Conservation (phyloP, 164 flowering plant species). For the Chloranthus sessilifolius region DNA sequence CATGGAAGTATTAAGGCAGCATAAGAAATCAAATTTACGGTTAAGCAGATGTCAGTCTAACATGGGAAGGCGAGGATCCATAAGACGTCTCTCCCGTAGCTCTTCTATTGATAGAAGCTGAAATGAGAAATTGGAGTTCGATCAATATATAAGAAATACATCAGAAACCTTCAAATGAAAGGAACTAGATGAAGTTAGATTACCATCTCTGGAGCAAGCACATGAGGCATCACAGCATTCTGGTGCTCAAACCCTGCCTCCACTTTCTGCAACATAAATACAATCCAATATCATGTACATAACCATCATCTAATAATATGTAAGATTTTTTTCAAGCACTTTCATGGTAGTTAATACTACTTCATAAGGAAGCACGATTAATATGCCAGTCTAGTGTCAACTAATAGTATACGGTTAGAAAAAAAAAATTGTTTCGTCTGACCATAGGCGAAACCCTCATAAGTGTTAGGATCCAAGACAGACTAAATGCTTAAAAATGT, state of each 20-base stretch:
- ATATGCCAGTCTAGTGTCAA: too few relatives aligned
- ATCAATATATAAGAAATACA: neutral
- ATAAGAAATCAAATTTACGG: neutral
- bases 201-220: constrained; percentile 80
- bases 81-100: constrained; percentile 64
- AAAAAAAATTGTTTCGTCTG: too few relatives aligned
- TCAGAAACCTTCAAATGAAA: neutral
- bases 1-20: too few relatives aligned
- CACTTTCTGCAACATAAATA: constrained; percentile 53
- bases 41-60: constrained; percentile 13
- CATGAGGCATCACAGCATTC: constrained; percentile 65
- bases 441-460: too few relatives aligned
- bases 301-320: too few relatives aligned
- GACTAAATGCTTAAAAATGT: too few relatives aligned
- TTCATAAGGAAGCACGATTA: too few relatives aligned
- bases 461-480: too few relatives aligned
- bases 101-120: constrained; percentile 89
- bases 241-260: constrained; percentile 83
- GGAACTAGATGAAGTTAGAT: neutral
- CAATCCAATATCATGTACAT: constrained; percentile 2
- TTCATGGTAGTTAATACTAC: too few relatives aligned
- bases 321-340: too few relatives aligned
- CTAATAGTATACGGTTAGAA: too few relatives aligned
- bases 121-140: constrained; percentile 13
- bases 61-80: constrained; percentile 91